These are phyloP conservation scores for Teratosphaeriaceae sp. DNA, from an alignment of 2,329 filamentous ascomycete genomes.

Conservation along the genomic window DNA sequence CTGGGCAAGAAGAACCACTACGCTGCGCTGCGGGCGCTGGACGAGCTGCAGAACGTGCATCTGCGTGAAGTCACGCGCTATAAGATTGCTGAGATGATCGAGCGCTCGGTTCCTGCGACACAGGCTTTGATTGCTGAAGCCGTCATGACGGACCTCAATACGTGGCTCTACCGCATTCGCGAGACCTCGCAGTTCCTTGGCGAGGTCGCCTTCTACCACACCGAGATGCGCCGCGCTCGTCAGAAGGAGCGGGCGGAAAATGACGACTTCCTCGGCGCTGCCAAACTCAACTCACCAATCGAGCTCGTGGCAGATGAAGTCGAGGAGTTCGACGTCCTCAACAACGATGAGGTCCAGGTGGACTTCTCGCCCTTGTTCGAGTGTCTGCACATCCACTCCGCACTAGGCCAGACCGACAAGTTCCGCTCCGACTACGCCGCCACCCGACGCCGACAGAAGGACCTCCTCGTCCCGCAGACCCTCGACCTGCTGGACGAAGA, in stretches of 20 bases:
- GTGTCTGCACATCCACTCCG: slow-evolving; percentile 92
- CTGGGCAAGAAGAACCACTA: slow-evolving; percentile 93
- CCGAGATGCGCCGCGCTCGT: slow-evolving; percentile 73
- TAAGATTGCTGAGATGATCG: slow-evolving; percentile 90
- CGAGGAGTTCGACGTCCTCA: slow-evolving; percentile 90
- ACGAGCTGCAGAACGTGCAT: slow-evolving; percentile 94
- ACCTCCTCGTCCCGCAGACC: slow-evolving; percentile 70
- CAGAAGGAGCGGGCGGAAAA: slow-evolving; percentile 77
- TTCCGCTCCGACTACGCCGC: slow-evolving; percentile 89
- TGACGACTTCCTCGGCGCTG: slow-evolving; percentile 67
- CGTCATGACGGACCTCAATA: slow-evolving; percentile 95
- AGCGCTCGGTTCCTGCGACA: slow-evolving; percentile 87
- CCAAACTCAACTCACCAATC: slow-evolving; percentile 91
- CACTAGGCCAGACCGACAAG: slow-evolving; percentile 83
- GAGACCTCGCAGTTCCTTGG: slow-evolving; percentile 95
- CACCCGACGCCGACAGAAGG: slow-evolving; percentile 84
- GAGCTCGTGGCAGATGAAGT: slow-evolving; percentile 92
- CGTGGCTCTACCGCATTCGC: slow-evolving; percentile 89
- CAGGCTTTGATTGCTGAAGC: slow-evolving; percentile 91
- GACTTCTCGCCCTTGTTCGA: slow-evolving; percentile 94
- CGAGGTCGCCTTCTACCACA: slow-evolving; percentile 95
- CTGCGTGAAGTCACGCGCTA: slow-evolving; percentile 92
- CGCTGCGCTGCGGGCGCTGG: slow-evolving; percentile 83
- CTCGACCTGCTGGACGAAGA: slow-evolving; percentile 77
- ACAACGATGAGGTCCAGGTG: slow-evolving; percentile 91